Base-by-base conservation (phyloP, 345 rosid genomes). In the Citrus mangshanensis region DNA sequence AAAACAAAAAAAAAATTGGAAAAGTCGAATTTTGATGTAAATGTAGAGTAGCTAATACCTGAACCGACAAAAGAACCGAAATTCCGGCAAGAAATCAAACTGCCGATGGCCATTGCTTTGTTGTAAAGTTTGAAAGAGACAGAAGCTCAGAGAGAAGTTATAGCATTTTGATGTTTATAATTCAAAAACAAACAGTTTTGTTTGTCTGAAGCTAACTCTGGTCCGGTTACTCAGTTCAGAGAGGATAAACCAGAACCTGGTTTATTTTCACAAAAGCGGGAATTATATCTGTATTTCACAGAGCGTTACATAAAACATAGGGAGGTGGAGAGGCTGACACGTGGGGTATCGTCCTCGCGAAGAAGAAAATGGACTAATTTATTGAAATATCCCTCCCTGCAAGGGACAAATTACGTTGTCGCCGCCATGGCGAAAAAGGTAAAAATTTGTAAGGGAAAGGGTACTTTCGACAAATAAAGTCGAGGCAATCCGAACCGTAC, bases 21-120 rank as follows among this genome's bases (percentile, higher is more conserved):
- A 7, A 30, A 51, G 74, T 21, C 9, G 6, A 72, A 38, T 37
- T 21, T 67, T 30, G 13, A 75, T 18, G 19, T 13, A 56, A 9
- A 77, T 77, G 32, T 27, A 60, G 35, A 18, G 21, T 62, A 69
- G 7, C 51, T 59, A 18, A 68, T 83, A 91, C 97, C 98, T 85
- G 93, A 89, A 78, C 85, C 86, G 84, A 78, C 73, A 82, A 87
- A 88, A 68, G 88, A 85, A 77, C 87, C 88, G 30, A 88, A 89
- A 85, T 84, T 86, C 81, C 91, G 87, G 87, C 80, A 88, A 19
- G 94, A 90, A 88, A 93, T 83, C 83, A 96, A 85, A 78, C 92
- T 85, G 79, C 97, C 95, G 74, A 93, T 87, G 61, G 93, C 93
- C 99, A 95, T 93, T 85, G 72, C 34, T 81, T 35, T 40, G 32